Conservation (phyloP, 345 rosid species). For the Murraya koenigii region DNA sequence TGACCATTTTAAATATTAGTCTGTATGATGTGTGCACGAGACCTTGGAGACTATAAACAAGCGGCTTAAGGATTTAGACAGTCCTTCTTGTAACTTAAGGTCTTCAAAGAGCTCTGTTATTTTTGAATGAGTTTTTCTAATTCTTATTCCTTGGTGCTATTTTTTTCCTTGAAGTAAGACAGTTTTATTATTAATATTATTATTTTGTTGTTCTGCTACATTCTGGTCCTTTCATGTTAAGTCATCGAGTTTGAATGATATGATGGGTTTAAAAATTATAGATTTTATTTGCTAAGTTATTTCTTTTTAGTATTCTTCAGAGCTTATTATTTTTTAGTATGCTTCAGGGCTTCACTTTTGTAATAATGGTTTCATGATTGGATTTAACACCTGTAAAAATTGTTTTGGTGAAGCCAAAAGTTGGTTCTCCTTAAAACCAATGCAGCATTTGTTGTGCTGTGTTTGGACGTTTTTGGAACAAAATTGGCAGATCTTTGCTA, state of each 20-base stretch:
- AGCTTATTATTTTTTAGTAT: not conserved
- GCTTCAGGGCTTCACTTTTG: not conserved
- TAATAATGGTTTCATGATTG: not conserved
- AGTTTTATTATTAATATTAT: not conserved
- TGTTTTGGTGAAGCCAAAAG: not conserved
- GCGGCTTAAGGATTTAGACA: not conserved
- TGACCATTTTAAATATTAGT: not conserved
- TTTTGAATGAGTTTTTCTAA: not conserved
- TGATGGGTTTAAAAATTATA: not conserved
- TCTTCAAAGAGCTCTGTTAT: not conserved
- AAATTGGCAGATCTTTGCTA: not conserved
- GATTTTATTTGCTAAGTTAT: not conserved
- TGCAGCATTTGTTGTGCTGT: not conserved
- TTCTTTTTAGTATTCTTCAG: not conserved
- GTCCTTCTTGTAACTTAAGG: not conserved
- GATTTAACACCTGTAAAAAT: constrained; percentile 1
- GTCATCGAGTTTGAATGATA: not conserved
- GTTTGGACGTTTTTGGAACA: constrained; percentile 16
- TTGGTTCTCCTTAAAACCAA: constrained; percentile 12
- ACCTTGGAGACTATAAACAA: not conserved
- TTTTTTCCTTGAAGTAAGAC: not conserved
- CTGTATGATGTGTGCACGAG: not conserved
- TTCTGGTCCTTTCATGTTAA: not conserved
- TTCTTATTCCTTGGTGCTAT: not conserved
- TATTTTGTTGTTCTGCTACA: too few relatives aligned